These are phyloP conservation scores for Elaphomyces granulatus DNA, from an alignment of 495 filamentous ascomycete genomes.

Conservation along the genomic window DNA sequence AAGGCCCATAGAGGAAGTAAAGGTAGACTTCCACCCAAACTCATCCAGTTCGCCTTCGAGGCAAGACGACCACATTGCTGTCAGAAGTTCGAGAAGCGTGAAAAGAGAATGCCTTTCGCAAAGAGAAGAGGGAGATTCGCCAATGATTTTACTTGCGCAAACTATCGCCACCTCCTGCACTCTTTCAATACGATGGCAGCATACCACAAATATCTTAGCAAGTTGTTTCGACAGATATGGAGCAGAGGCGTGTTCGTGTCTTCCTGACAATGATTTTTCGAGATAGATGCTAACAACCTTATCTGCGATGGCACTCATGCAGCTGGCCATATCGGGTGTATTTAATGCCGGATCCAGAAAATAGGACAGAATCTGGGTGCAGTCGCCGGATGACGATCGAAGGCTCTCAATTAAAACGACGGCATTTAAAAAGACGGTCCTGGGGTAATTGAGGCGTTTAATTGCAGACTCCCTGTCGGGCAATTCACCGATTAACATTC, in stretches of 20 bases:
- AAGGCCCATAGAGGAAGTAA: conserved; percentile 55
- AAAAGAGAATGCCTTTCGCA: conserved; percentile 85
- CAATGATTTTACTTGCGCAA: conserved; percentile 74
- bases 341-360: conserved; percentile 83
- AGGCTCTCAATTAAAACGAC: conserved; percentile 74
- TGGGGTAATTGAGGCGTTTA: conserved; percentile 63
- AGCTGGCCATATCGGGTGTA: conserved; percentile 60
- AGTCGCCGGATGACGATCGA: conserved; percentile 68
- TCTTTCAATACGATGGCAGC: conserved; percentile 80
- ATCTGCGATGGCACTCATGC: conserved; percentile 72
- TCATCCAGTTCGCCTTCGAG: conserved; percentile 87
- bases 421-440: conserved; percentile 81
- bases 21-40: conserved; percentile 71
- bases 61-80: conserved; percentile 89
- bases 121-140: conserved; percentile 70
- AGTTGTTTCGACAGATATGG: conserved; percentile 80
- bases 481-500: conserved; percentile 51
- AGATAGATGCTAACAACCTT: conserved; percentile 63
- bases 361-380: conserved; percentile 74
- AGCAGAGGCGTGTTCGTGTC: conserved; percentile 58
- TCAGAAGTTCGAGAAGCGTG: conserved; percentile 77
- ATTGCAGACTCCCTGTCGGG: conserved; percentile 64
- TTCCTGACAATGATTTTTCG: conserved; percentile 52
- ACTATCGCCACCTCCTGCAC: conserved; percentile 72
- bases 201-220: conserved; percentile 66